phyloP scores from a whole-genome alignment of 2,329 filamentous ascomycete genomes.

The Cladophialophora immunda region DNA sequence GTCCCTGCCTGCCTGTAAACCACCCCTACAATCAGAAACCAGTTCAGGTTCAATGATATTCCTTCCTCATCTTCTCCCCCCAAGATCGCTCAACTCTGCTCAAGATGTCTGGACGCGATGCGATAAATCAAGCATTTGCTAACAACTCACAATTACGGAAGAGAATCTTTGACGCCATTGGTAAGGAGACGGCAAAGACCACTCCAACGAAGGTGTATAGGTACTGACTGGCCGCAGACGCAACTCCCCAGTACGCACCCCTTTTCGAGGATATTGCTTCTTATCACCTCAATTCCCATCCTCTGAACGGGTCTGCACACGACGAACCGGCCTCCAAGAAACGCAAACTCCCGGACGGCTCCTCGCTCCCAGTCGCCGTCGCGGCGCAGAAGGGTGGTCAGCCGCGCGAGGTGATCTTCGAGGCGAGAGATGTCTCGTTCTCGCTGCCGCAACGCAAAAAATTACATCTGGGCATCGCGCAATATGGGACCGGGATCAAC shows the following conservation, averaged over 20 bases:
- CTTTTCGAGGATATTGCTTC: slow-evolving; percentile 61
- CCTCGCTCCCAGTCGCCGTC: slow-evolving; percentile 20
- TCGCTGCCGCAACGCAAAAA: slow-evolving; percentile 71
- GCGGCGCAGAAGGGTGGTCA: slow-evolving; percentile 39
- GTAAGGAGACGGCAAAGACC: slow-evolving; percentile 18
- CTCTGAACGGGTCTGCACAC: slow-evolving; percentile 12
- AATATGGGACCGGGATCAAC: slow-evolving; percentile 41
- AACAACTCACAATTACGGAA: slow-evolving; percentile 26
- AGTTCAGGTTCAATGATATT: neutral
- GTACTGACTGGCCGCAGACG: slow-evolving; percentile 23
- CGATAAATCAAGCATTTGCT: slow-evolving; percentile 33
- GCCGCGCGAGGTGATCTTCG: slow-evolving; percentile 46
- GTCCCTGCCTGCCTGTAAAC: neutral
- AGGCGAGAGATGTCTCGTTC: slow-evolving; percentile 66
- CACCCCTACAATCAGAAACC: neutral
- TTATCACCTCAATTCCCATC: slow-evolving; percentile 50
- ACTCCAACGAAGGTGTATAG: neutral
- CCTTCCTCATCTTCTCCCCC: neutral
- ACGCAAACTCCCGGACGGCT: slow-evolving; percentile 57
- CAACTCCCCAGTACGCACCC: slow-evolving; percentile 35
- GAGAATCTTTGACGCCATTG: slow-evolving; percentile 34
- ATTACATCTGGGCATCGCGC: slow-evolving; percentile 66
- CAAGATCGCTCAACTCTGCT: neutral
- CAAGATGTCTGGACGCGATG: slow-evolving; percentile 22
- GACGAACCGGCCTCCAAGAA: slow-evolving; percentile 56